Evolutionary conservation across 2,329 filamentous ascomycete species (phyloP).

Genomic region (Lasiodiplodia sp.): DNA sequence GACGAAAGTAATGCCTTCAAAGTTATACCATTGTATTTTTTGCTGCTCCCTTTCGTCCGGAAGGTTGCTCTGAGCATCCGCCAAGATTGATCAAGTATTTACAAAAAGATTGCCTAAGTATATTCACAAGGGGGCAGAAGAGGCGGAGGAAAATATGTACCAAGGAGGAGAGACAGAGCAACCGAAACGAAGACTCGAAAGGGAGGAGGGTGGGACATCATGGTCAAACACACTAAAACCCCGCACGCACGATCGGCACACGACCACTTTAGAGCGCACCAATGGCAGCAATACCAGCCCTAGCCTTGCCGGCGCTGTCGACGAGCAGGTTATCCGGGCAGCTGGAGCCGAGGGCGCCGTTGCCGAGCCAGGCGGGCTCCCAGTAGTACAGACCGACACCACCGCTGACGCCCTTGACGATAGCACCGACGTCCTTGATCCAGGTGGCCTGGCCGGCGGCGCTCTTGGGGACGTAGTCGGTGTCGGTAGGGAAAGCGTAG

Average conservation of each 20-base stretch:
- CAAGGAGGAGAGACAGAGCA: not conserved
- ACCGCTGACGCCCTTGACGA: conserved; percentile 69
- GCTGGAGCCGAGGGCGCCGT: conserved; percentile 69
- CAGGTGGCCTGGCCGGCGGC: conserved; percentile 69
- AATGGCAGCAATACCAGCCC: conserved; percentile 5
- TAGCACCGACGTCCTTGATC: conserved; percentile 64
- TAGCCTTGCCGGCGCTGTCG: conserved; percentile 59
- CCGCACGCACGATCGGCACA: no score
- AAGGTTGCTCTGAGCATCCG: not conserved
- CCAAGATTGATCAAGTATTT: not conserved
- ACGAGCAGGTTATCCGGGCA: conserved; percentile 72
- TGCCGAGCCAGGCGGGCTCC: conserved; percentile 76
- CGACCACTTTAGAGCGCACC: not conserved
- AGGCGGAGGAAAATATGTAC: not conserved
- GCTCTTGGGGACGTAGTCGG: conserved; percentile 65
- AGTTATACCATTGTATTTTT: not conserved
- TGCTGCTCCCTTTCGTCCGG: not conserved
- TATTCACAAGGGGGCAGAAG: not conserved
- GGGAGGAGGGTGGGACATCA: not conserved
- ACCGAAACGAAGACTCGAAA: not conserved
- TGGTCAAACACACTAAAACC: not conserved
- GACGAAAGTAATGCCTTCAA: not conserved
- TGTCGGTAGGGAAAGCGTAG: conserved; percentile 65
- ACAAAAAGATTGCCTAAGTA: not conserved
- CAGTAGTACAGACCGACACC: conserved; percentile 56